Evolutionary conservation across 2,329 filamentous ascomycete genomes (phyloP).

Genomic region (Neofusicoccum sp.): DNA sequence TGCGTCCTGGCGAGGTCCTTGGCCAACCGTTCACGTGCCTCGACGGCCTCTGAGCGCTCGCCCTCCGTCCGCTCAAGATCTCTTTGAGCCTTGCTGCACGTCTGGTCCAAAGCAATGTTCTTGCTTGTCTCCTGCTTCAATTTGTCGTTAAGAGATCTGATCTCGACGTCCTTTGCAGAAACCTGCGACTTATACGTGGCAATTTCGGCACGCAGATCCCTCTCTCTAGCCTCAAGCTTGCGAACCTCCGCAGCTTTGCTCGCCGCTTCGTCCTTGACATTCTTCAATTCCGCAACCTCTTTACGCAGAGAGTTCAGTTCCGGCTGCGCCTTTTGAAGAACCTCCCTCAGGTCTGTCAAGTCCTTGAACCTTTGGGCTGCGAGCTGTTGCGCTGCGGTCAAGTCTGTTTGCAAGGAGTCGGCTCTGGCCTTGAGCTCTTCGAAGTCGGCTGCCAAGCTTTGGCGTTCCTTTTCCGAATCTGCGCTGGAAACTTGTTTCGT

Average conservation of each 20-base stretch:
- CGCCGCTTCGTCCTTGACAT: constrained; percentile 70
- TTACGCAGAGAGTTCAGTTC: constrained; percentile 77
- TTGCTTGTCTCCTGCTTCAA: constrained; percentile 70
- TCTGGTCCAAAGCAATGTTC: constrained; percentile 74
- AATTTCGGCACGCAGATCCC: constrained; percentile 75
- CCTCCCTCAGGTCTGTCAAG: constrained; percentile 72
- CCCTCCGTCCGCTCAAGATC: constrained; percentile 75
- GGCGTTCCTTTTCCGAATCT: constrained; percentile 52
- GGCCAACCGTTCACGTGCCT: constrained; percentile 67
- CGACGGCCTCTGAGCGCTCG: constrained; percentile 74
- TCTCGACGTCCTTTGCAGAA: constrained; percentile 72
- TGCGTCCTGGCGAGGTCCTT: constrained; percentile 70
- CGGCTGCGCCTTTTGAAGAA: constrained; percentile 80
- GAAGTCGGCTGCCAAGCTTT: constrained; percentile 62
- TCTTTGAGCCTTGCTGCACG: constrained; percentile 68
- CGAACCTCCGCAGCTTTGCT: constrained; percentile 63
- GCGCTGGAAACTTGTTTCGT: constrained; percentile 47
- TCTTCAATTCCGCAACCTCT: constrained; percentile 73
- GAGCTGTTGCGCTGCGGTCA: constrained; percentile 81
- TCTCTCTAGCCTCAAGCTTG: constrained; percentile 77
- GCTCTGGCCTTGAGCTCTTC: constrained; percentile 71
- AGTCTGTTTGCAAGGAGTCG: constrained; percentile 71
- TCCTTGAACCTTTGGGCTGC: constrained; percentile 88
- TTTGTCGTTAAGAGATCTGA: constrained; percentile 75
- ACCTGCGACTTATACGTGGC: constrained; percentile 66